phyloP scores from a whole-genome alignment of 352 stramenopile genomes.

The Globisporangium megalacanthum region DNA sequence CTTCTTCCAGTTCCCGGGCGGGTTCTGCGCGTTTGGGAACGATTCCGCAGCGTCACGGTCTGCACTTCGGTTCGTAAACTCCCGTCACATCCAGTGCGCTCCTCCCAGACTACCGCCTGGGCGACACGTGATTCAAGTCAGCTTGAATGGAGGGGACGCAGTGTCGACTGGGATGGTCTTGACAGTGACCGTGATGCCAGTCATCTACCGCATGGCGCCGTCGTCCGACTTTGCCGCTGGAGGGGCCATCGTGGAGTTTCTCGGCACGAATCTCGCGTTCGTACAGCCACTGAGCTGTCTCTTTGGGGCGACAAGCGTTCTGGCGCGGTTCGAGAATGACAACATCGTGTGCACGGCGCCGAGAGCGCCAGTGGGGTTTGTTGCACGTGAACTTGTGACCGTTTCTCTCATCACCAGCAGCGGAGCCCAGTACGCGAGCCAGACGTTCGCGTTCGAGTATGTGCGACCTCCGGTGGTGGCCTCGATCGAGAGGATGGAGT shows the following conservation, averaged over 20 bases:
- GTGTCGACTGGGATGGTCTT: slow-evolving; percentile 16
- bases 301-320: slow-evolving; percentile 21
- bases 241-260: slow-evolving; percentile 25
- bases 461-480: slow-evolving; percentile 17
- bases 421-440: slow-evolving; percentile 10
- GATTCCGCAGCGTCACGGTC: background rate
- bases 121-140: slow-evolving; percentile 18
- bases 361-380: slow-evolving; percentile 5
- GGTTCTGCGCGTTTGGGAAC: slow-evolving; percentile 25
- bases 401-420: slow-evolving; percentile 22
- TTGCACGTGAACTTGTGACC: slow-evolving; percentile 11
- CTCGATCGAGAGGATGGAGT: slow-evolving; percentile 12
- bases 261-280: slow-evolving; percentile 27
- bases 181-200: slow-evolving; percentile 17
- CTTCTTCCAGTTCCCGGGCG: slow-evolving; percentile 19
- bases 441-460: slow-evolving; percentile 32
- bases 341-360: slow-evolving; percentile 27
- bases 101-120: slow-evolving; percentile 22
- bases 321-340: slow-evolving; percentile 14
- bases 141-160: slow-evolving; percentile 21
- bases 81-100: slow-evolving; percentile 19
- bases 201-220: slow-evolving; percentile 23
- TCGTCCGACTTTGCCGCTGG: slow-evolving; percentile 24
- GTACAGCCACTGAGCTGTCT: slow-evolving; percentile 23
- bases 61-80: slow-evolving; percentile 15